Evolutionary conservation across 1,284 basidiomycete genomes (phyloP), one percentile per base, ranked within the genome.

Genomic region (Pisolithus thermaeus): DNA sequence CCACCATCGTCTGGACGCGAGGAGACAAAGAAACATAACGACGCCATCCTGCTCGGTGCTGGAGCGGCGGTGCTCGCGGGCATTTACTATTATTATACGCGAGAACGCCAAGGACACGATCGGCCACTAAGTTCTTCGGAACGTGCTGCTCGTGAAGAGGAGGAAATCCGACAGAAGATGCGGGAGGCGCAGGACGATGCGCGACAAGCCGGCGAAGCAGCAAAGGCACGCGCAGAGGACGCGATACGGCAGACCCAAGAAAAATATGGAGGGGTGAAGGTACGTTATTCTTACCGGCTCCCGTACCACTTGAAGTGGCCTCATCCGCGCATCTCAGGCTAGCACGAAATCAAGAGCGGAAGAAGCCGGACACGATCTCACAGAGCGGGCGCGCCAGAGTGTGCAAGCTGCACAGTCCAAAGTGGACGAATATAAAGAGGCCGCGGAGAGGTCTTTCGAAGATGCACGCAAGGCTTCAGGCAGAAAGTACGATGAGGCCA

Each of bases 191-290:
- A 46, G 18, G 30, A 46, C 12, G 18, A 36, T 46, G 63, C 56
- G 27, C 40, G 56, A 30, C 55, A 62, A 27, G 58, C 42, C 2
- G 18, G 45, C 7, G 54, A 66, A 43, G 60, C 58, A 14, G 63
- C 63, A 32, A 70, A 69, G 46, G 73, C 70, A 48, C 64, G 60
- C 32, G 75, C 78, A 28, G 75, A 79, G 53, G 73, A 75, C 42
- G 67, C 63, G 1, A 62, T 69, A 8, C 67, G 67, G 47, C 70
- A 78, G 59, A 68, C 69, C 36, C 66, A 74, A 58, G 61, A 64
- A 32, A 72, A 70, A 46, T 76, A 73, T 55, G 70, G 70, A 11
- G 70, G 67, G 47, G 63, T 59, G 36, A 80, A 79, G 74, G 80
- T 79, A 49, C 28, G 69, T 65, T 35, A 20, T 44, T n/a, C 8